Conservation (phyloP, 257 asterid species). For the Lavandula angustifolia region DNA sequence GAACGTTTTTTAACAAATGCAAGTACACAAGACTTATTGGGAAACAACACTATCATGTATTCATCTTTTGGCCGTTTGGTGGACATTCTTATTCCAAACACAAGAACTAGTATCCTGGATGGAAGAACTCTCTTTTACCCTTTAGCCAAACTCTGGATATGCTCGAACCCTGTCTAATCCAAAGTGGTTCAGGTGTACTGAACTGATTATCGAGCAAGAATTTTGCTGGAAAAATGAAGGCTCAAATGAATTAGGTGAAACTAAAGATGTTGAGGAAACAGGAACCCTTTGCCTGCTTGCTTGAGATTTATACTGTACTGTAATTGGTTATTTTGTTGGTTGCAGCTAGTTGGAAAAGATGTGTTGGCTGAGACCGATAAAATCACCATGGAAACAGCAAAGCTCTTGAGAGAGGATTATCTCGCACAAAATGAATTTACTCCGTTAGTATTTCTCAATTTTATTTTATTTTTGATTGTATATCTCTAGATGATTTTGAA, state of each 20-base stretch:
- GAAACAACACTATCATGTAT: too few species aligned
- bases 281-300: background rate
- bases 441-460: constrained; percentile 54
- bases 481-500: background rate
- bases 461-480: background rate
- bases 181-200: background rate
- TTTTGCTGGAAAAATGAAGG: background rate
- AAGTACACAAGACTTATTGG: too few species aligned
- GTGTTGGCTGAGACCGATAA: constrained; percentile 97
- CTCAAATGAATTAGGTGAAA: background rate
- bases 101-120: too few species aligned
- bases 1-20: background rate
- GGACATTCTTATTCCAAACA: too few species aligned
- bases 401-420: constrained; percentile 98
- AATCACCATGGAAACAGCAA: constrained; percentile 94
- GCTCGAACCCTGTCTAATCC: background rate
- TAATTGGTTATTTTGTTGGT: constrained; percentile 28
- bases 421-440: constrained; percentile 99
- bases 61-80: too few species aligned
- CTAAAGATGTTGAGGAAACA: background rate
- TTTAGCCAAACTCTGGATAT: too few species aligned
- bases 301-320: background rate
- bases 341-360: constrained; percentile 98
- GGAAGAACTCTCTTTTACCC: too few species aligned
- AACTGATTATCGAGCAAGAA: background rate